Base-by-base conservation (phyloP, 1,139 yeast species). In the Taphrina wiesneri region DNA sequence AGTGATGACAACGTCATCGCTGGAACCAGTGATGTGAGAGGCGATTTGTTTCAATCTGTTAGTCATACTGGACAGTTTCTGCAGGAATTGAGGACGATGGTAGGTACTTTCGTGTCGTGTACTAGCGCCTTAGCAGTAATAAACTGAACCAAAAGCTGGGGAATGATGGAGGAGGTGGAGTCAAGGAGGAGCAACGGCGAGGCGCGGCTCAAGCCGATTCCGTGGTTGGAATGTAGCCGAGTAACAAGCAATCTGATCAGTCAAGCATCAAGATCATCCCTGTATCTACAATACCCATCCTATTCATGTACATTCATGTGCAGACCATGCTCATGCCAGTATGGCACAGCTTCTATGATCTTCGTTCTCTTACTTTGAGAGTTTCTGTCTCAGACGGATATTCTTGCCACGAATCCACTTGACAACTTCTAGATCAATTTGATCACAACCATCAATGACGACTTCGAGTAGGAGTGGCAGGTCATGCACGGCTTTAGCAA, bases 1-100 rank as follows among this genome's bases (percentile, higher is more conserved):
- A 56, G 88, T 89, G 70, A 90, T 85, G 61, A 90, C 96, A 41
- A 90, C 95, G 75, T 90, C 97, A 72, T 88, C 91, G 30, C 43
- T 45, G 9, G 64, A 60, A 19, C 64, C 64, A 6, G 64, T 60
- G 28, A 34, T 93, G 87, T 60, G 64, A 13, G 64, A 60, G 5
- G 64, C 64, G n/a, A 60, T 60, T 32, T 60, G 64, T 25, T 45
- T 52, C 23, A 60, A 56, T 49, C 64, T 49, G 64, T 60, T 60
- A 32, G 64, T 28, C 64, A 60, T 60, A 36, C 1, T 46, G n/a
- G 15, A 41, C 11, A n/a, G n/a, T n/a, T n/a, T n/a, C n/a, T n/a
- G n/a, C n/a, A n/a, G n/a, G n/a, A n/a, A n/a, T n/a, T n/a, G n/a
- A n/a, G n/a, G n/a, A n/a, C n/a, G n/a, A n/a, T n/a, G n/a, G n/a